Evolutionary conservation across 192 early-diverging fungal species (phyloP), one percentile per base, ranked within the genome.

Genomic region (Entomortierella beljakovae): DNA sequence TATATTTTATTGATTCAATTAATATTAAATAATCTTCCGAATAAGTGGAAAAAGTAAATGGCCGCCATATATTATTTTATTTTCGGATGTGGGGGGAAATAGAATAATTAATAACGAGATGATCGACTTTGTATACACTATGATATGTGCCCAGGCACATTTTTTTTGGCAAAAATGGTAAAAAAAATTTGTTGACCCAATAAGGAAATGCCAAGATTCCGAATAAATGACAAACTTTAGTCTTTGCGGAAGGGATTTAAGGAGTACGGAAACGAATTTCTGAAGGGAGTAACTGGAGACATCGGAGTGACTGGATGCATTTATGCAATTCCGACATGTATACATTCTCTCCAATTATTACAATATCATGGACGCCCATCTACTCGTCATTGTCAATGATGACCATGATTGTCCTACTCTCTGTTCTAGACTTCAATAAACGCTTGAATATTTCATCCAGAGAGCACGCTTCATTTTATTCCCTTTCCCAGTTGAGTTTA

Each of bases 401-500:
- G n/a, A n/a, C n/a, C n/a, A n/a, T n/a, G n/a, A n/a, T n/a, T n/a
- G n/a, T n/a, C n/a, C n/a, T n/a, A n/a, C n/a, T n/a, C n/a, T n/a
- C n/a, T n/a, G n/a, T n/a, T n/a, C n/a, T n/a, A n/a, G 43, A 3
- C 20, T 46, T 15, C 2, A 11, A 46, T 11, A 10, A 20, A 10
- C 43, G 43, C 43, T 46, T 46, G 43, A 46, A 46, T 46, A 46
- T 20, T 46, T 46, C 43, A 46, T 16, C 43, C 43, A 46, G 43
- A 46, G n/a, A 20, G 15, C 43, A 46, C 3, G 37, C 37, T 13
- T 38, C 37, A 38, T 38, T 38, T 38, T 10, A 46, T 46, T 46
- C 43, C 43, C 15, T 4, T 46, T 46, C 43, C 20, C n/a, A n/a
- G n/a, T n/a, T n/a, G n/a, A n/a, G n/a, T 10, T 11, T 46, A 46